Conservation (phyloP, 2,329 filamentous ascomycete genomes). For the Colletotrichum karsti region DNA sequence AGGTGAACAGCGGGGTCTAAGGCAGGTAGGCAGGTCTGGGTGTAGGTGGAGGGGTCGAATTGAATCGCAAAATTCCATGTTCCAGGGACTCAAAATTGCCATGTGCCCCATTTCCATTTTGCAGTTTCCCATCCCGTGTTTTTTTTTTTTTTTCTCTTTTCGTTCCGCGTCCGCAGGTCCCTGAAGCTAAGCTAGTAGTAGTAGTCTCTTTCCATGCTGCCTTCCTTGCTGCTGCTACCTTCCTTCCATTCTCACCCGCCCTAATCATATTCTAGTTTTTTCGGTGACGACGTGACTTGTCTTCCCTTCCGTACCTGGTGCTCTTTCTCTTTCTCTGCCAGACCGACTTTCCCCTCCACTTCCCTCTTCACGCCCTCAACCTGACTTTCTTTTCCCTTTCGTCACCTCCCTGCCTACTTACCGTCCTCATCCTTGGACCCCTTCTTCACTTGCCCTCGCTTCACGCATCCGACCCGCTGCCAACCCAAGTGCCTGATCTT, state of each 20-base stretch:
- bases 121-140: constrained; percentile 25
- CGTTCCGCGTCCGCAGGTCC: too few species aligned
- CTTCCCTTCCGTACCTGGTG: neutral
- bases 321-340: neutral
- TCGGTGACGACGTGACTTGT: constrained; percentile 6
- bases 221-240: neutral
- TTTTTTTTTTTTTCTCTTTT: neutral
- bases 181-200: neutral
- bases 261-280: constrained; percentile 1
- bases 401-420: neutral
- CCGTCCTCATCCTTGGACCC: neutral
- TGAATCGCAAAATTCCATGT: constrained; percentile 17
- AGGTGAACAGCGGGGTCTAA: neutral
- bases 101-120: constrained; percentile 27
- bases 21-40: too few species aligned
- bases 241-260: neutral
- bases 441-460: neutral
- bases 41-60: neutral
- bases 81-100: constrained; percentile 19
- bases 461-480: neutral
- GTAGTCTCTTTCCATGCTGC: neutral
- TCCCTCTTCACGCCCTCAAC: neutral
- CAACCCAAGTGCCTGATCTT: neutral
- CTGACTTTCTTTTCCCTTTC: neutral
- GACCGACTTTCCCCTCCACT: neutral